phyloP scores from a whole-genome alignment of 441 rosid species.

The Mallotus repandus region DNA sequence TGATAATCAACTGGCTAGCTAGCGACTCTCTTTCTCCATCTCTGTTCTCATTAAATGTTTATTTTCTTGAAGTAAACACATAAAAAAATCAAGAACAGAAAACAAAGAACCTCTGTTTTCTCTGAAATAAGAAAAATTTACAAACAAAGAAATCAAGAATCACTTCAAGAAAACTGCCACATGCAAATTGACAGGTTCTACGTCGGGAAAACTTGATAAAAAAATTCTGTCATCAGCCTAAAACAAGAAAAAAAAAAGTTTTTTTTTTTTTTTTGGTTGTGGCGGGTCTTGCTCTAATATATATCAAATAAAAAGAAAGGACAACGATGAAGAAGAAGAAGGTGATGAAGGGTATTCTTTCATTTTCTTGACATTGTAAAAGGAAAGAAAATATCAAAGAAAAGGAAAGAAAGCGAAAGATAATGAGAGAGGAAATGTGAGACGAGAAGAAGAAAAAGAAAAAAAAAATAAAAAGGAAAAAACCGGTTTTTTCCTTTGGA shows the following conservation, averaged over 20 bases:
- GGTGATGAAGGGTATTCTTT: too few relatives aligned
- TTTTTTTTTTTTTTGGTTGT: too few relatives aligned
- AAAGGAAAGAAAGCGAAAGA: not conserved
- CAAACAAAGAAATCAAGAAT: not conserved
- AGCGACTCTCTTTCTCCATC: constrained; percentile 17
- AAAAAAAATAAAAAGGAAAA: not conserved
- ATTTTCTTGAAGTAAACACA: constrained; percentile 7
- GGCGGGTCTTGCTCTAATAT: too few relatives aligned
- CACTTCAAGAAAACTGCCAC: constrained; percentile 9
- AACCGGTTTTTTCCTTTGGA: constrained; percentile 40
- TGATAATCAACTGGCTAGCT: constrained; percentile 6
- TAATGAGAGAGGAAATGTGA: too few relatives aligned
- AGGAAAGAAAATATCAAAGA: too few relatives aligned
- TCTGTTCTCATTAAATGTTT: constrained; percentile 8
- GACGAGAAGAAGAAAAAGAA: not conserved
- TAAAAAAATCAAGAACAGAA: not conserved
- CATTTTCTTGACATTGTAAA: not conserved
- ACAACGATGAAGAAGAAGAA: too few relatives aligned
- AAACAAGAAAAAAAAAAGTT: too few relatives aligned
- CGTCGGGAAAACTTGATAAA: not conserved
- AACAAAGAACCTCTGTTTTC: not conserved
- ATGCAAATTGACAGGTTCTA: constrained; percentile 26
- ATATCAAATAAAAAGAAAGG: too few relatives aligned
- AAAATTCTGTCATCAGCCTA: too few relatives aligned
- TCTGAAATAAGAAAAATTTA: not conserved